These are phyloP conservation scores for Scytalidium sp. DNA, from an alignment of 2,329 filamentous ascomycete genomes.

Conservation along the genomic window DNA sequence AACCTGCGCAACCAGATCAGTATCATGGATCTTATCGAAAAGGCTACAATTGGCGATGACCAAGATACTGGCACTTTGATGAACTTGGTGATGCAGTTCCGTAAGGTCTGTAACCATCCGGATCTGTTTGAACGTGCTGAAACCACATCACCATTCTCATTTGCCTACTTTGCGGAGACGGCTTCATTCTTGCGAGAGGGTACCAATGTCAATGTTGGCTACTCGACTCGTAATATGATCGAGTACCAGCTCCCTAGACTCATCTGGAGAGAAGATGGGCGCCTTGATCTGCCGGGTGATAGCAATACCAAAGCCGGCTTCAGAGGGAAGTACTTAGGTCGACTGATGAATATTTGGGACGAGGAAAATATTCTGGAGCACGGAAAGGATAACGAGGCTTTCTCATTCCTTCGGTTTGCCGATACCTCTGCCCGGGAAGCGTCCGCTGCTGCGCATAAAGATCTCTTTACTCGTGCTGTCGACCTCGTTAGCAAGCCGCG, in stretches of 20 bases:
- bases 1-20: slow-evolving; percentile 96
- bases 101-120: slow-evolving; percentile 98
- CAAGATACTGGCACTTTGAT: slow-evolving; percentile 94
- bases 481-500: slow-evolving; percentile 53
- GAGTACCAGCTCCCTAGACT: slow-evolving; percentile 80
- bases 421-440: slow-evolving; percentile 74
- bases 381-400: slow-evolving; percentile 58
- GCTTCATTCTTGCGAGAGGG: slow-evolving; percentile 93
- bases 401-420: slow-evolving; percentile 88
- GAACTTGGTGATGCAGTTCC: slow-evolving; percentile 99
- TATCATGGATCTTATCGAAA: slow-evolving; percentile 97
- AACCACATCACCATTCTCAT: slow-evolving; percentile 79
- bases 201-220: slow-evolving; percentile 72
- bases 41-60: slow-evolving; percentile 90
- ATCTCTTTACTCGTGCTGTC: slow-evolving; percentile 71
- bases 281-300: slow-evolving; percentile 69
- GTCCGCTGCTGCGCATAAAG: slow-evolving; percentile 64
- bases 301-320: slow-evolving; percentile 78
- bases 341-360: slow-evolving; percentile 89
- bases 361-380: slow-evolving; percentile 73
- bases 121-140: slow-evolving; percentile 96
- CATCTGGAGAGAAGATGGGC: slow-evolving; percentile 77
- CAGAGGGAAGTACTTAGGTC: slow-evolving; percentile 69
- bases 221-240: slow-evolving; percentile 84
- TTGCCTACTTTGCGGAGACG: slow-evolving; percentile 88